phyloP scores from a whole-genome alignment of 1,284 basidiomycete genomes.

The Trametes sp. region DNA sequence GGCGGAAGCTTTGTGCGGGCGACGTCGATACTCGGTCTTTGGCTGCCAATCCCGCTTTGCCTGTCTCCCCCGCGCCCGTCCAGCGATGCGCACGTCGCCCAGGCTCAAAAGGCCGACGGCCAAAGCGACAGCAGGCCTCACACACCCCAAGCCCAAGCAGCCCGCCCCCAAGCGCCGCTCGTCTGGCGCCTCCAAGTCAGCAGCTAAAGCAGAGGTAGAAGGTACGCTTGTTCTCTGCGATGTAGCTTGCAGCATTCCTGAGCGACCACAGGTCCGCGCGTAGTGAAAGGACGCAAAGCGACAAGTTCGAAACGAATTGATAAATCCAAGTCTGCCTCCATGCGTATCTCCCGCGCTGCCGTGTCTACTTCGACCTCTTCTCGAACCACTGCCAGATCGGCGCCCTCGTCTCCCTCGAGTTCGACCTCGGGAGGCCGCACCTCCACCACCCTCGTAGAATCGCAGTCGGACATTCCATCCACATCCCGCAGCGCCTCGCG shows the following conservation, averaged over 20 bases:
- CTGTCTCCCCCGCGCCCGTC: neutral
- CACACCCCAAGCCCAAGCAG: neutral
- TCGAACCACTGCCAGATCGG: too few relatives aligned
- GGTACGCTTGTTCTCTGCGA: neutral
- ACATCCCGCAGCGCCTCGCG: neutral
- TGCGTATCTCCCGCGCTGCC: neutral
- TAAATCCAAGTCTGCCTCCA: neutral
- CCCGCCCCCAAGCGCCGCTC: neutral
- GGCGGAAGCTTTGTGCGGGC: constrained; percentile 6
- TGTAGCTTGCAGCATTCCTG: neutral
- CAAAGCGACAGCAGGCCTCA: neutral
- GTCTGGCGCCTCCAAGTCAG: neutral
- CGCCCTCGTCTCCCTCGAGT: neutral
- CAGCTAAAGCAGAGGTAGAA: neutral
- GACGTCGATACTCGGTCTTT: constrained; percentile 10
- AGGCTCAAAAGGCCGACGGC: constrained; percentile 13
- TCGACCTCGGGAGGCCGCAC: neutral
- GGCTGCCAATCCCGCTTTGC: constrained; percentile 9
- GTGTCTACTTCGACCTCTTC: neutral
- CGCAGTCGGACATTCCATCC: neutral
- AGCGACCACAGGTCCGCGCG: neutral
- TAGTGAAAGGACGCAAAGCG: neutral
- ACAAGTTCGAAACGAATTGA: neutral
- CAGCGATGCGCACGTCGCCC: neutral
- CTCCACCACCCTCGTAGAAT: neutral